These are phyloP conservation scores for Venturia nashicola DNA, from an alignment of 2,329 filamentous ascomycete species.

Conservation along the genomic window DNA sequence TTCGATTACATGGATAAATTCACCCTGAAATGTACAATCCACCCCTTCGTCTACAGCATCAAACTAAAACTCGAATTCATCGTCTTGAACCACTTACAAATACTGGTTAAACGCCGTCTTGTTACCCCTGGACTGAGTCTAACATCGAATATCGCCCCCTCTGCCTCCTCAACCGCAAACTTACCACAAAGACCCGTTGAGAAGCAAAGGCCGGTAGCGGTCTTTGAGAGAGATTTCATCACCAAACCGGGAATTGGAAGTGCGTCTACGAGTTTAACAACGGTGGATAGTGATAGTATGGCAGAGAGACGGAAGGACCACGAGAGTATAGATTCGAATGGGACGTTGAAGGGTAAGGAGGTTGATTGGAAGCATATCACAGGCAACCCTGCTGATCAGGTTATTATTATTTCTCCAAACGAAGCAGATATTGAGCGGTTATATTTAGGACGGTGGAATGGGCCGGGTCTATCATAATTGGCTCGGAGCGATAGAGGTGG, in stretches of 20 bases:
- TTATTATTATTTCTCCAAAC: not conserved
- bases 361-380: not conserved
- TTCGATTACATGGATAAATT: constrained; percentile 5
- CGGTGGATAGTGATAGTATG: not conserved
- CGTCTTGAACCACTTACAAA: constrained; percentile 8
- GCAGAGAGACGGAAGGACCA: not conserved
- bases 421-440: not conserved
- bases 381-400: not conserved
- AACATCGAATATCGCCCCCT: not conserved
- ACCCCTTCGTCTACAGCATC: constrained; percentile 10
- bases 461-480: no score
- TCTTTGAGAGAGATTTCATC: not conserved
- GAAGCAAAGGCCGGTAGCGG: not conserved
- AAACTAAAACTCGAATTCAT: constrained; percentile 10
- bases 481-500: no score
- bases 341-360: not conserved
- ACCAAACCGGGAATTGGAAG: not conserved
- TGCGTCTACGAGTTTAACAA: not conserved
- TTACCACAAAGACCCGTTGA: no score
- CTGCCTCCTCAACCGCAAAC: not conserved
- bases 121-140: not conserved
- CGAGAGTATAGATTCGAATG: not conserved
- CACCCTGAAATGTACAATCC: constrained; percentile 7
- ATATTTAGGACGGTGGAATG: constrained; percentile 4
- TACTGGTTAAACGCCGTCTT: constrained; percentile 3